A percentile compares a stretch with the other conserved stretches of the same genome.
These are phyloP conservation scores for Prototheca stagnorum DNA, from an alignment of 163 green algal species.

Conservation along the genomic window DNA sequence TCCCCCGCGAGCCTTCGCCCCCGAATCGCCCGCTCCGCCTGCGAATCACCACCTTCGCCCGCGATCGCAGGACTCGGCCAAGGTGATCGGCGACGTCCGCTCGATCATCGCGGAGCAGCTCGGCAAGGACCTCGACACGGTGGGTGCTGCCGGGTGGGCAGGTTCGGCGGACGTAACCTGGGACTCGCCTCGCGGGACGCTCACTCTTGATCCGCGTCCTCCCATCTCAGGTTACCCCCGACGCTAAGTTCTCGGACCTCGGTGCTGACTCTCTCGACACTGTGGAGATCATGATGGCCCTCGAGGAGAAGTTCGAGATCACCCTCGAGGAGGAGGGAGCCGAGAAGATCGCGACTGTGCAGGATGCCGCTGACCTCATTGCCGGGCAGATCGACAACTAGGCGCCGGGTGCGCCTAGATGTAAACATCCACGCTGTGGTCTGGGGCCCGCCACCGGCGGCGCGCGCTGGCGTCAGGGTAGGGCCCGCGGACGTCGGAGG, in stretches of 20 bases:
- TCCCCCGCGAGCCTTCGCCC: not conserved
- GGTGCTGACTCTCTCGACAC: slow-evolving; percentile 95
- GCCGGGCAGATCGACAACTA: not conserved
- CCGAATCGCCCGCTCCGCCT: not conserved
- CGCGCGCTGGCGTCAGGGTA: too few species aligned
- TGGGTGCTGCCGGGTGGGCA: slow-evolving; percentile 13
- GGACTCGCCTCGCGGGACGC: too few species aligned
- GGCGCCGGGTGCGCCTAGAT: not conserved
- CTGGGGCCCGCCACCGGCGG: too few species aligned
- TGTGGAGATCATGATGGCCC: slow-evolving; percentile 99
- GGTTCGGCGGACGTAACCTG: too few species aligned
- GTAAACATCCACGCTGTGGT: too few species aligned
- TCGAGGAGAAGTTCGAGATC: slow-evolving; percentile 97
- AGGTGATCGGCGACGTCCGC: slow-evolving; percentile 70
- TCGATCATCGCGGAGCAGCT: slow-evolving; percentile 87
- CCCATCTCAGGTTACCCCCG: slow-evolving; percentile 65
- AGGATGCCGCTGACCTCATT: slow-evolving; percentile 77
- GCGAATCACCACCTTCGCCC: too few species aligned
- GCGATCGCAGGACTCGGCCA: slow-evolving; percentile 64
- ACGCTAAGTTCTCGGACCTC: slow-evolving; percentile 91
- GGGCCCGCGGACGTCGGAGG: too few species aligned
- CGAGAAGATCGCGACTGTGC: slow-evolving; percentile 88
- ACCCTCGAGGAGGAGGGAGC: slow-evolving; percentile 86
- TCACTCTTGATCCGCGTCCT: too few species aligned
- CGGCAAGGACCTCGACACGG: slow-evolving; percentile 70